Base-by-base conservation (phyloP, 140 eudicot genomes). In the Ambrosia hybrid region DNA sequence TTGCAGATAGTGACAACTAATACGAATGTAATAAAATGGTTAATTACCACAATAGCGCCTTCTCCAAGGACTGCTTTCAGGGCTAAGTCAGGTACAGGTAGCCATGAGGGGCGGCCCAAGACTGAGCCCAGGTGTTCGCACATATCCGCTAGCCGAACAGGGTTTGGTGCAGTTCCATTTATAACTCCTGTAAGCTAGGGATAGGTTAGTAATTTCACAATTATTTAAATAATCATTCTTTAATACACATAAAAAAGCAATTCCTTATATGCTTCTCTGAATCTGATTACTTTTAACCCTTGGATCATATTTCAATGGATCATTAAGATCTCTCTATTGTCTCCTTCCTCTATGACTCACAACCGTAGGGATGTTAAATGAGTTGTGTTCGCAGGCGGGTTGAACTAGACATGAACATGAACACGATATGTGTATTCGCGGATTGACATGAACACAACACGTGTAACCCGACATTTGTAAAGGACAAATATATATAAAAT, bases 21-120 rank as follows among this genome's bases (percentile, higher is more conserved):
- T 2, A 45, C 14, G 74, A 67, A 70, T 21, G 33, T 34, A 64
- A 30, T n/a, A 43, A 10, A 21, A 74, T 55, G 57, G 33, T 64
- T n/a, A 63, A 38, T 83, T 87, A 94, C 99, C 87, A 94, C 99
- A 34, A 51, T 76, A 61, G 99, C 96, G 16, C 99, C 99, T 86
- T 94, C 97, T 51, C 99, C 97, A 3, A 94, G 97, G 51, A 90
- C 92, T 4, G 95, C 99, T 85, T 90, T 91, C 38, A 94, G 95
- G 43, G 99, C 99, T 39, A 94, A 70, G 53, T 90, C 99, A 10
- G 99, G 99, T 69, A 94, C 99, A 0, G 99, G 99, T 37, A 94
- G 86, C 99, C 99, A 94, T 7, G 99, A 94, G 51, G 99, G 99
- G 43, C 99, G 83, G 48, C 97, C 99, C 79, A 90, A 3, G n/a